These are phyloP conservation scores for Vitis hybrid DNA, from an alignment of 177 flowering plant genomes.

Conservation along the genomic window DNA sequence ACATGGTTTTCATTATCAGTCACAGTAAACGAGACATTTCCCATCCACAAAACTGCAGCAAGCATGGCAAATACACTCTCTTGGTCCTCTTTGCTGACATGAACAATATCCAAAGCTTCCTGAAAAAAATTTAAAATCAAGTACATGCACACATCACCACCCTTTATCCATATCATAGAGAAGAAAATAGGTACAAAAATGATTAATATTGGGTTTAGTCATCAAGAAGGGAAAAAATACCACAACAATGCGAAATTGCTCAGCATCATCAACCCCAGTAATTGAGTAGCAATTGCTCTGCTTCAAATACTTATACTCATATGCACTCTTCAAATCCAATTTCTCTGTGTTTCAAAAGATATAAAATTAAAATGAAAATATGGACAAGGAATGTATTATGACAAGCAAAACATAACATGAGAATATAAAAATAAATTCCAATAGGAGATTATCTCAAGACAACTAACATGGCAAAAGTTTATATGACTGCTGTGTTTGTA, in stretches of 20 bases:
- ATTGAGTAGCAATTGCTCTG: constrained; percentile 81
- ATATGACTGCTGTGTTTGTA: too few relatives aligned
- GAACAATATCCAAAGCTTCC: constrained; percentile 96
- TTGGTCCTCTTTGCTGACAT: constrained; percentile 88
- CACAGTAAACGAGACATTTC: constrained; percentile 80
- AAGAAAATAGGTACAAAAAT: not conserved
- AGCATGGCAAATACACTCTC: constrained; percentile 92
- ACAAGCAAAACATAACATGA: not conserved
- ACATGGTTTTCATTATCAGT: constrained; percentile 96
- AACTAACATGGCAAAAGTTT: too few relatives aligned
- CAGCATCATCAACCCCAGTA: constrained; percentile 85
- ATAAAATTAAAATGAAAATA: not conserved
- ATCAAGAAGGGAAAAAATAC: constrained; percentile 33
- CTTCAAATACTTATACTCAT: constrained; percentile 82
- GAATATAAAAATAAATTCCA: not conserved
- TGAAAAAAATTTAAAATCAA: constrained; percentile 24
- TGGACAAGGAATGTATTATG: not conserved
- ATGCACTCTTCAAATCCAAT: constrained; percentile 61
- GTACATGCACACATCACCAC: not conserved
- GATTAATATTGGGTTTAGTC: not conserved
- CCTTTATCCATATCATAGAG: not conserved
- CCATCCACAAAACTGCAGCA: constrained; percentile 95
- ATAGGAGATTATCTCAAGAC: not conserved
- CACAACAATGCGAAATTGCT: constrained; percentile 67
- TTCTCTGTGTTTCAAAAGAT: constrained; percentile 53